A percentile compares a stretch with the other conserved stretches of the same genome.
Evolutionary conservation across 768 basidiomycete species (phyloP).

Genomic region (Phaeotremella skinneri): DNA sequence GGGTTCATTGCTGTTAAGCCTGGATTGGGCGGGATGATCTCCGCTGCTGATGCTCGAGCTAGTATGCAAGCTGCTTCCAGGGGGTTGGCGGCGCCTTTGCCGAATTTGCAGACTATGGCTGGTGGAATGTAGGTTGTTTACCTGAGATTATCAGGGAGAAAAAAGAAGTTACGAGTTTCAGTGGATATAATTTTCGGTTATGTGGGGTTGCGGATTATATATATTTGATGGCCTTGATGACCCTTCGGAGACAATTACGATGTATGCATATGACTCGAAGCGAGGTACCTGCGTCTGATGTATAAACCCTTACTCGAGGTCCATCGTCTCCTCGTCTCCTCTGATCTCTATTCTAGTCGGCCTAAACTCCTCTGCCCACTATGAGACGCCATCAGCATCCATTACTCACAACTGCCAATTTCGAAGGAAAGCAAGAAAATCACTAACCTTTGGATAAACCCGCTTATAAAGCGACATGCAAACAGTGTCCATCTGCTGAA

Average conservation of each 20-base stretch:
- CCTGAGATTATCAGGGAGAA: background rate
- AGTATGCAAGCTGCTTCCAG: background rate
- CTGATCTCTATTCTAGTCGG: constrained; percentile 9
- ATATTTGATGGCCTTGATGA: background rate
- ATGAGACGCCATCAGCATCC: constrained; percentile 11
- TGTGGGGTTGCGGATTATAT: too few relatives aligned
- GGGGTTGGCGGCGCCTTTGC: background rate
- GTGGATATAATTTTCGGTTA: too few relatives aligned
- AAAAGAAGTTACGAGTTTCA: background rate
- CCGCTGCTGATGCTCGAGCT: background rate
- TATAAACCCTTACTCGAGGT: constrained; percentile 25
- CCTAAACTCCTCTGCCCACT: constrained; percentile 26
- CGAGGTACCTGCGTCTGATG: background rate
- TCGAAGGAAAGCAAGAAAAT: constrained; percentile 39
- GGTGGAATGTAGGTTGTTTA: background rate
- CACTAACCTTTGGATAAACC: constrained; percentile 83
- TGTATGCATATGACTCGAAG: background rate
- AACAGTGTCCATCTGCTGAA: constrained; percentile 94
- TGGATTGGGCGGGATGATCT: background rate
- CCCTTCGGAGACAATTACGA: background rate
- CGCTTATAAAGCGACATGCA: constrained; percentile 95
- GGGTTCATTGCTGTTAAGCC: constrained; percentile 59
- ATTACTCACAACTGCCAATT: constrained; percentile 18
- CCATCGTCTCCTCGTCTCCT: constrained; percentile 32
- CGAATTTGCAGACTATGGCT: constrained; percentile 1